A percentile compares a stretch with the other conserved stretches of the same genome.
These are phyloP conservation scores for Neckera pumila DNA, from an alignment of 225 moss, liverwort and hornwort species.

Conservation along the genomic window DNA sequence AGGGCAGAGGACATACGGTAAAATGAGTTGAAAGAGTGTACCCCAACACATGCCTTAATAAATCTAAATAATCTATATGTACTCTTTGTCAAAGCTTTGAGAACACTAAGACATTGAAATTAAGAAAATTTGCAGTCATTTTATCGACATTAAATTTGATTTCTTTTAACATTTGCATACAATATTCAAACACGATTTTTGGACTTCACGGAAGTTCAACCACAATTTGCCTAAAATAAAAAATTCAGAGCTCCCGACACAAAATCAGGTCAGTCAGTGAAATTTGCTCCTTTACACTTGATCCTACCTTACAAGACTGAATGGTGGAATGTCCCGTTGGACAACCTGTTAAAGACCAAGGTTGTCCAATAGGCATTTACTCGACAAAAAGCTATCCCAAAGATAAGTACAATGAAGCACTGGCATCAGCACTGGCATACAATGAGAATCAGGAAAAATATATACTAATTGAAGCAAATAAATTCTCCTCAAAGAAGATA, in stretches of 20 bases:
- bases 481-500: constrained; percentile 7
- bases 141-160: background rate
- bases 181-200: background rate
- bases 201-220: background rate
- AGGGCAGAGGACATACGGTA: too few species aligned
- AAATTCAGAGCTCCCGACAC: background rate
- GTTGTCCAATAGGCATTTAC: constrained; percentile 10
- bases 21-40: background rate
- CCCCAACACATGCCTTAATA: background rate
- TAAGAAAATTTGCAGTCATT: background rate
- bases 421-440: constrained; percentile 17
- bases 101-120: too few species aligned
- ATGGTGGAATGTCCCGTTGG: background rate
- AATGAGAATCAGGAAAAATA: constrained; percentile 7
- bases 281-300: background rate
- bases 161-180: background rate
- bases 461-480: constrained; percentile 6
- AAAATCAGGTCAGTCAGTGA: background rate
- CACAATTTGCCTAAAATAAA: background rate
- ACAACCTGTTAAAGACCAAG: background rate
- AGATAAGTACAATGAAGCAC: constrained; percentile 13
- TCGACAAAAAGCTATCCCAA: constrained; percentile 9
- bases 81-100: too few species aligned
- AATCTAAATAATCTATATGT: too few species aligned
- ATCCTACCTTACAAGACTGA: background rate